phyloP scores from a whole-genome alignment of 208 protist species.

The Crithidia fasciculata region DNA sequence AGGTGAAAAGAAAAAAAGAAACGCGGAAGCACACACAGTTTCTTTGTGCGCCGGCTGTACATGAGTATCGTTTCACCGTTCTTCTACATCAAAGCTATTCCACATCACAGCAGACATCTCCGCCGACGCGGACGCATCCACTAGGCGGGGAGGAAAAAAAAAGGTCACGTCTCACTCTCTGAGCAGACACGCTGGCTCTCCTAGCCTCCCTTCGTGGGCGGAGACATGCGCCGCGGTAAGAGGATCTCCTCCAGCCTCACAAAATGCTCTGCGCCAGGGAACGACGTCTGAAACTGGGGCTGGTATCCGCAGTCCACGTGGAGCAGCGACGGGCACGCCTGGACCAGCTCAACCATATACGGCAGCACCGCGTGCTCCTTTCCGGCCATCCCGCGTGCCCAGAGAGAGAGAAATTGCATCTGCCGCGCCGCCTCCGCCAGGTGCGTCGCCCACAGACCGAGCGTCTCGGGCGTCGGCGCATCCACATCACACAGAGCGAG shows the following conservation, averaged over 20 bases:
- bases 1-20: too few species aligned
- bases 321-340: slow-evolving; percentile 41
- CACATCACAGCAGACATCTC: too few species aligned
- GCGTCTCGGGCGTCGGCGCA: slow-evolving; percentile 22
- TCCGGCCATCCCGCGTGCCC: slow-evolving; percentile 68
- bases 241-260: slow-evolving; percentile 56
- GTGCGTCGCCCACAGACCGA: slow-evolving; percentile 36
- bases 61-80: too few species aligned
- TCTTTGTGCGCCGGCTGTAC: too few species aligned
- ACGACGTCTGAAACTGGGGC: slow-evolving; percentile 53
- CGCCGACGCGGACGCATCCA: too few species aligned
- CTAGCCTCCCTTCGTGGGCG: background rate
- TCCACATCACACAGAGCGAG: slow-evolving; percentile 63
- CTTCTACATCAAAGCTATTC: too few species aligned
- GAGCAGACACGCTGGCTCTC: background rate
- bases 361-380: slow-evolving; percentile 26
- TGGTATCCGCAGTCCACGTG: slow-evolving; percentile 73
- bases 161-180: background rate
- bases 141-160: background rate
- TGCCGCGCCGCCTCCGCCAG: slow-evolving; percentile 20
- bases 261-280: slow-evolving; percentile 42
- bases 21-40: too few species aligned
- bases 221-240: slow-evolving; percentile 39
- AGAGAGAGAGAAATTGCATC: slow-evolving; percentile 62
- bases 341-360: slow-evolving; percentile 33